phyloP scores from a whole-genome alignment of 139 green algal genomes.

The Limnomonas spitsbergensis region DNA sequence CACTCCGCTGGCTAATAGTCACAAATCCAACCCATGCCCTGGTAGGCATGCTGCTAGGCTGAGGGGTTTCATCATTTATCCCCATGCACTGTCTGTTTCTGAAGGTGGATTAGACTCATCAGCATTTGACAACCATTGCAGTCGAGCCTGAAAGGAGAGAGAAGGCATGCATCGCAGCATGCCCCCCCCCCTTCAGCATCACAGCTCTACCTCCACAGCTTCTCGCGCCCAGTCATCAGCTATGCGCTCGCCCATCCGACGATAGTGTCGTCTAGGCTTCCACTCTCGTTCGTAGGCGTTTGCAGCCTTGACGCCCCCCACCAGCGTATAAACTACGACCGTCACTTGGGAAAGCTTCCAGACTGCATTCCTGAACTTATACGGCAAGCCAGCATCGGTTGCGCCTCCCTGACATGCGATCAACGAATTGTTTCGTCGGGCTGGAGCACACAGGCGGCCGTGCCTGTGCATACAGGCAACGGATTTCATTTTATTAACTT shows the following conservation, averaged over 20 bases:
- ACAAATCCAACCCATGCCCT: no score
- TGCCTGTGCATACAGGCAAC: no score
- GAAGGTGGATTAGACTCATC: not conserved
- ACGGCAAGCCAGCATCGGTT: not conserved
- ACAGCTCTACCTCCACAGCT: slow-evolving; percentile 37
- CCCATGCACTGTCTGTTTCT: not conserved
- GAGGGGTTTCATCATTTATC: not conserved
- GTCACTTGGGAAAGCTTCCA: not conserved
- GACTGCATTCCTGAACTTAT: not conserved
- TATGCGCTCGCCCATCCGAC: slow-evolving; percentile 48
- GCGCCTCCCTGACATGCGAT: no score
- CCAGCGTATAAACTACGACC: not conserved
- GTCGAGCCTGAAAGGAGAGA: no score
- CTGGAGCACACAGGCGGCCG: no score
- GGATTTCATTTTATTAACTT: no score
- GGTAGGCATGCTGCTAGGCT: not conserved
- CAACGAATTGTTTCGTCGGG: no score
- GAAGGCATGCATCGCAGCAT: not conserved
- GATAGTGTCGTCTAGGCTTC: slow-evolving; percentile 47
- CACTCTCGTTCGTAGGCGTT: slow-evolving; percentile 35
- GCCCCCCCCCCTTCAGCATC: not conserved
- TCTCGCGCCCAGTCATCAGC: slow-evolving; percentile 44
- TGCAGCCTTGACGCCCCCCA: not conserved
- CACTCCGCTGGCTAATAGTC: no score
- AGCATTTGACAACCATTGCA: no score